Conservation (phyloP, 306 rosid genomes). For the Vicia faba region DNA sequence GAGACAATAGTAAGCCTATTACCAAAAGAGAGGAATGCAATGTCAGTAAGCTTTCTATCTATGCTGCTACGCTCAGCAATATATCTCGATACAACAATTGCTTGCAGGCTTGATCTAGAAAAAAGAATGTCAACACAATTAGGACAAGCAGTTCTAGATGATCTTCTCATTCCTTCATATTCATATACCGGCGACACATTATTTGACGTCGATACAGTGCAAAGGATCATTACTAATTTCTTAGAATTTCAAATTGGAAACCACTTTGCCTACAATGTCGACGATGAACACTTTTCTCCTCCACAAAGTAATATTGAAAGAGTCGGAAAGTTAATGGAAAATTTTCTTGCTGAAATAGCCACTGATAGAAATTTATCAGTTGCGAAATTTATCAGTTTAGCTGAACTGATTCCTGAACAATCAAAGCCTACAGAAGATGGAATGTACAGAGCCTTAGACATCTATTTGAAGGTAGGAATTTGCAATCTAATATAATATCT, state of each 20-base stretch:
- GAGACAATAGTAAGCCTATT: slow-evolving; percentile 90
- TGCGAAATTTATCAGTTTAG: slow-evolving; percentile 62
- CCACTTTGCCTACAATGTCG: slow-evolving; percentile 42
- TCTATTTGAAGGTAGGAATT: slow-evolving; percentile 77
- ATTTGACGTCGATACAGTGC: slow-evolving; percentile 87
- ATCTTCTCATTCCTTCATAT: slow-evolving; percentile 87
- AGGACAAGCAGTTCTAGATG: slow-evolving; percentile 80
- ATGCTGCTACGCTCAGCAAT: slow-evolving; percentile 84
- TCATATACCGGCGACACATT: slow-evolving; percentile 77
- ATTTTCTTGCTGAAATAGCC: slow-evolving; percentile 82
- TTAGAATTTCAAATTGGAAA: slow-evolving; percentile 56
- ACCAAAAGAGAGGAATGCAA: slow-evolving; percentile 73
- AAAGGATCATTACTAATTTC: slow-evolving; percentile 66
- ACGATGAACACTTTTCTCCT: slow-evolving; percentile 59
- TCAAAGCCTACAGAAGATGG: slow-evolving; percentile 86
- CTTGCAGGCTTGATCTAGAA: slow-evolving; percentile 96
- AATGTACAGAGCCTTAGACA: slow-evolving; percentile 88
- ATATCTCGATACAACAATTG: slow-evolving; percentile 86
- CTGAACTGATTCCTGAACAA: slow-evolving; percentile 85
- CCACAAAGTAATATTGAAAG: slow-evolving; percentile 54
- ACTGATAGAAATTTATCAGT: slow-evolving; percentile 72
- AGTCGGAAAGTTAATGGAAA: slow-evolving; percentile 87
- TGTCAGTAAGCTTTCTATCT: slow-evolving; percentile 92
- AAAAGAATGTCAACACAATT: slow-evolving; percentile 76
- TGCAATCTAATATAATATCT: slow-evolving; percentile 1